Base-by-base conservation (phyloP, 192 early-diverging fungal species). In the Umbelopsis isabellina region DNA sequence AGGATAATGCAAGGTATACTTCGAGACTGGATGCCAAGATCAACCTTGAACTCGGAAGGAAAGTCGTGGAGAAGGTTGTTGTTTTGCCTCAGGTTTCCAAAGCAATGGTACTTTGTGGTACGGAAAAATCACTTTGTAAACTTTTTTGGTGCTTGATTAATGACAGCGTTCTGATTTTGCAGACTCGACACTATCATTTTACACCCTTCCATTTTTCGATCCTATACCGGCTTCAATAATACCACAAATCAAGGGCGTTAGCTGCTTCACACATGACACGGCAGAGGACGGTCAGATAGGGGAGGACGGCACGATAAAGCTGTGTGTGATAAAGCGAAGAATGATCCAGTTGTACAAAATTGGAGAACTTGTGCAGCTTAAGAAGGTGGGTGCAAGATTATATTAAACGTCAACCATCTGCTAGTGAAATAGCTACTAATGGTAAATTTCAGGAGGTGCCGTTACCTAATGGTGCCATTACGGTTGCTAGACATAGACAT, bases 171-270 rank as follows among this genome's bases (percentile, higher is more conserved):
- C 41, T 25, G 20, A 15, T 51, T 49, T 48, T 46, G 45, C 72
- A 93, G 93, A 94, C 73, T 82, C 86, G 2, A 79, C 88, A 3
- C 68, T 93, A 15, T 82, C 82, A 2, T 91, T 94, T 66, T 91
- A 83, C 71, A 80, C 81, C 7, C 75, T 92, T 10, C 85, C 82
- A 3, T 78, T 82, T 27, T 85, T 88, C 69, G 79, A 47, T 15
- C 80, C 79, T 2, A 79, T 85, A 10, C 67, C 84, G 1, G 45
- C 67, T 2, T 75, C 76, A 11, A 49, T 52, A 6, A 70, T 86
- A 21, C 82, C 75, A 22, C 77, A 64, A 1, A 86, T 88, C 52
- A 88, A 86, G 70, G 85, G 83, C 10, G 87, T 88, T 4, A 85
- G 85, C n/a, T 84, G 85, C 49, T 86, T 88, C 50, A 78, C 78